Evolutionary conservation across 768 basidiomycete species (phyloP), one percentile per base, ranked within the genome.

Genomic region (Lactarius akahatsu): DNA sequence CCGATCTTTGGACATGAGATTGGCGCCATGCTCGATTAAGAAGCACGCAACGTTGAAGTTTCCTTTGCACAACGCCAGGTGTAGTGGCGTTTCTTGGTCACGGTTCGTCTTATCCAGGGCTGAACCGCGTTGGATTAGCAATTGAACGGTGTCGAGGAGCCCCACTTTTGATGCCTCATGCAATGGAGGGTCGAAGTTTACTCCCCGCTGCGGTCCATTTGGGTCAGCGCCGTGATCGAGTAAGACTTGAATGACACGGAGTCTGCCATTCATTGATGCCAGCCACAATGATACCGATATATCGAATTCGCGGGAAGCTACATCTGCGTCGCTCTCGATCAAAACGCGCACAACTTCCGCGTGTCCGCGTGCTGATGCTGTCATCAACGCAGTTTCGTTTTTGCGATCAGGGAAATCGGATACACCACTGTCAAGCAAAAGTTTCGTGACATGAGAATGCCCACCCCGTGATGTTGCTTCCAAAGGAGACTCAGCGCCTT

Each of bases 11-110:
- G 4, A 32, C 4, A 32, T 40, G 0, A 20, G 2, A 41, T 58
- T 47, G 0, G 63, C 47, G 13, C 28, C 28, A 9, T 28, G 18
- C 18, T 59, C 34, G 26, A 58, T 30, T 16, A 64, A 38, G 3
- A 59, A 26, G 36, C 34, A 47, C 26, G 13, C 36, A 0, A 59
- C 11, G 3, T 54, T 38, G 1, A 59, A 2, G 0, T 36, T 38
- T 13, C 45, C 26, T 0, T 2, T 0, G 13, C 2, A 1, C 18
- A 36, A 23, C 10, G 50, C 38, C 1, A 13, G 1, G 34, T 40
- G 9, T n/a, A 64, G 41, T 3, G 63, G 36, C 0, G 58, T 54
- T n/a, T 40, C 3, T 41, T 50, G 36, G 2, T 32, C 0, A 0
- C 1, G 1, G 2, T 54, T 11, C 9, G 13, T 40, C 8, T 2